Evolutionary conservation across 2,329 filamentous ascomycete genomes (phyloP).

Genomic region (Phyllosticta citriasiana): DNA sequence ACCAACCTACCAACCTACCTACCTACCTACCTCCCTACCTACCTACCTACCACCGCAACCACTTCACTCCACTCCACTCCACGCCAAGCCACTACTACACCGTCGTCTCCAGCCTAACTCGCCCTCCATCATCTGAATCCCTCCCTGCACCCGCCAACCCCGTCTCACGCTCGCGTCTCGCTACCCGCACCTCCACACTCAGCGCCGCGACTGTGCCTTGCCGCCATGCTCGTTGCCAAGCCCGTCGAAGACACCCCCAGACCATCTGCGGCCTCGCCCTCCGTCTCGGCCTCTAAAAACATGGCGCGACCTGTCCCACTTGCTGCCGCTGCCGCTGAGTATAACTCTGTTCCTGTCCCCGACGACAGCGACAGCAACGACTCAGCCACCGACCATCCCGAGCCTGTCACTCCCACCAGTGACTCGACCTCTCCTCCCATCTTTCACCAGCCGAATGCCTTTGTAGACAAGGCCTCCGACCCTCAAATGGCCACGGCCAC

Average conservation of each 20-base stretch:
- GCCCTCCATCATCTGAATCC: neutral
- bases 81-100: neutral
- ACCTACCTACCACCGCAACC: too few relatives aligned
- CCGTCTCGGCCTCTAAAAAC: neutral
- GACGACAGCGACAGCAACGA: constrained; percentile 28
- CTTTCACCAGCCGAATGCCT: neutral
- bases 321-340: neutral
- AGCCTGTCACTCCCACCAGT: constrained; percentile 30
- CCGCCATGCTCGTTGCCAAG: neutral
- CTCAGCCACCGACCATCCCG: constrained; percentile 28
- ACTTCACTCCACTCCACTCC: neutral
- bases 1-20: too few relatives aligned
- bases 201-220: neutral
- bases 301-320: neutral
- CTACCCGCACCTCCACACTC: neutral
- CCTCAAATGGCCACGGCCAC: constrained; percentile 17
- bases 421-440: constrained; percentile 14
- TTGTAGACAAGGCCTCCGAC: constrained; percentile 2
- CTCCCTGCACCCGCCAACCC: neutral
- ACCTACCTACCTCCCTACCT: too few relatives aligned
- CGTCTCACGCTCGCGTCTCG: neutral
- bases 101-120: neutral
- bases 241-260: neutral
- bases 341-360: constrained; percentile 18
- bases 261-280: neutral